Evolutionary conservation across 108 stramenopile genomes (phyloP), one percentile per base, ranked within the genome.

Genomic region (Nannochloropsis salina): DNA sequence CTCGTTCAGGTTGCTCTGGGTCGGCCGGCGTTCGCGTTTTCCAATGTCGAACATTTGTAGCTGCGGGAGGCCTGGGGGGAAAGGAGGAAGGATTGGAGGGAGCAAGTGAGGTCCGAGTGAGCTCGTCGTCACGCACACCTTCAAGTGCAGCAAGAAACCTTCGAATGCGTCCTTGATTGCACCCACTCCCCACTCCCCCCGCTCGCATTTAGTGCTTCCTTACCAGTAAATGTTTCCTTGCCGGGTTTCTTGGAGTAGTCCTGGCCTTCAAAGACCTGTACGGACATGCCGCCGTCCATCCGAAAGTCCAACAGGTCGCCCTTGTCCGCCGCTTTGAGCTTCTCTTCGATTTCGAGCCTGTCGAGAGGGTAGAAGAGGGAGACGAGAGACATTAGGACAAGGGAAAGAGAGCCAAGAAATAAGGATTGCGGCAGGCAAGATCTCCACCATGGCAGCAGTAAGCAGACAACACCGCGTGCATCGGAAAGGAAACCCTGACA

Each of bases 241-340:
- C 10, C 15, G 10, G 47, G 47, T 51, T 51, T 51, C 15, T 90
- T 83, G 79, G 93, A 93, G 92, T 97, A 98, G 90, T 98, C 97
- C 41, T 96, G 94, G 80, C 98, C 99, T 89, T 99, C 99, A 88
- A 96, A 98, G 9, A 94, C 95, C 89, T 97, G 97, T 83, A 94
- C 90, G 42, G 44, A 44, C 41, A 93, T 90, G 44, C 92, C 92
- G 0, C 96, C 97, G 85, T 98, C 98, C n/a, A 98, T 88, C 86
- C 95, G 96, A 93, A 97, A 97, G 89, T 97, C 97, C 42, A 96
- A 92, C 82, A 97, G 42, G 86, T 97, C 96, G 45, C 97, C 97
- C 91, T 97, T 97, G 80, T 97, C 96, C n/a, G 95, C 96, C 31
- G 92, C 92, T 85, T 97, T 88, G 12, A 97, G 94, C 90, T 97